Evolutionary conservation across 495 filamentous ascomycete species (phyloP).

Genomic region (Neurospora cerealis): DNA sequence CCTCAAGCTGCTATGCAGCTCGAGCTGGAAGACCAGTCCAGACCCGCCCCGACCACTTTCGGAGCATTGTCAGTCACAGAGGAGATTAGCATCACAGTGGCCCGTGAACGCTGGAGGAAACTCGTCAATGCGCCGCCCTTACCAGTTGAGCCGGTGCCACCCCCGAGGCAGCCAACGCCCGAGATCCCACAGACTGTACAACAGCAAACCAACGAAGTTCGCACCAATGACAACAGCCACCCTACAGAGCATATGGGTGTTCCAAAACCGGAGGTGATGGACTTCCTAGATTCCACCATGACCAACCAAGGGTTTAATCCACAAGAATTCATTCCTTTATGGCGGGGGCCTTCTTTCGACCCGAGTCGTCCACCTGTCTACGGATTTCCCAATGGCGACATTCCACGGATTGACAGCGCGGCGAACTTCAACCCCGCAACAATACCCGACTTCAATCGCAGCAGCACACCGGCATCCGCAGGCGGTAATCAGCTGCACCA

Average conservation of each 20-base stretch:
- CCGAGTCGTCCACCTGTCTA: neutral
- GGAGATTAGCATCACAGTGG: conserved; percentile 8
- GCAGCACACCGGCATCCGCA: conserved; percentile 1
- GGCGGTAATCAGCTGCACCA: neutral
- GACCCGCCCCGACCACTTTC: conserved; percentile 25
- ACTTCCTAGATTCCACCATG: conserved; percentile 26
- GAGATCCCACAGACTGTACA: neutral
- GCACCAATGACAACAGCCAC: neutral
- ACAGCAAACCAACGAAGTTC: neutral
- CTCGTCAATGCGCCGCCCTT: conserved; percentile 29
- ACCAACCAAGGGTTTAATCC: conserved; percentile 23
- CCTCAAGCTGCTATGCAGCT: conserved; percentile 31
- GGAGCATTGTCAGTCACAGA: conserved; percentile 26
- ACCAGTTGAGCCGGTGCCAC: conserved; percentile 1
- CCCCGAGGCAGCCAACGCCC: conserved; percentile 1
- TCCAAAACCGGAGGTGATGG: conserved; percentile 12
- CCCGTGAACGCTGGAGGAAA: conserved; percentile 35
- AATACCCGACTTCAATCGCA: neutral
- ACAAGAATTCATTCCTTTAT: conserved; percentile 9
- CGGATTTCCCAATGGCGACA: conserved; percentile 2
- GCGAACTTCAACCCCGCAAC: conserved; percentile 1
- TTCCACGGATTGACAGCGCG: neutral
- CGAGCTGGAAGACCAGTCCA: conserved; percentile 28
- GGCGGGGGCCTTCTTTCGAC: neutral
- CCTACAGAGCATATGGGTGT: neutral